Conservation (phyloP, 768 basidiomycete genomes). For the Tricholoma sp. region DNA sequence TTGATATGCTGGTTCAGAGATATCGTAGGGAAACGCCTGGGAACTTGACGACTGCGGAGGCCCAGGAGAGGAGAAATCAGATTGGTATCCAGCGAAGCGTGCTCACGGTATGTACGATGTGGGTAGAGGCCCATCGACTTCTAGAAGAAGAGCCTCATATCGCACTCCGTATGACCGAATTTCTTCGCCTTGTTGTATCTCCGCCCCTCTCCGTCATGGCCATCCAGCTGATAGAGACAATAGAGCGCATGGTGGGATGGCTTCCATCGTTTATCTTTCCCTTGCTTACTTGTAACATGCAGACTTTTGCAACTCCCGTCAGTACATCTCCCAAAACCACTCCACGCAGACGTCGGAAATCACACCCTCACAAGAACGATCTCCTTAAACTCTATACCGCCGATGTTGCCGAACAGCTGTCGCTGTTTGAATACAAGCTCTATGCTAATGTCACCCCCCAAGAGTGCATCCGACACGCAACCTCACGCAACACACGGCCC, state of each 20-base stretch:
- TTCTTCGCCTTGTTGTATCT: conserved; percentile 37
- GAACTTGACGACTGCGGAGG: conserved; percentile 43
- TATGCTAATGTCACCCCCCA: conserved; percentile 67
- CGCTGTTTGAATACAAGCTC: conserved; percentile 64
- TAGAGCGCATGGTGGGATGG: conserved; percentile 50
- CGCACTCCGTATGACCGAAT: conserved; percentile 50
- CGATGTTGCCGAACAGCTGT: conserved; percentile 76
- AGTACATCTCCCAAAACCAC: conserved; percentile 17
- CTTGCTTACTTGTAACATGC: conserved; percentile 6
- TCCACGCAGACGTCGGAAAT: conserved; percentile 36
- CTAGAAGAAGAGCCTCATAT: conserved; percentile 63
- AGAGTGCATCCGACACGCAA: conserved; percentile 69
- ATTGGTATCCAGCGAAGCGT: conserved; percentile 60
- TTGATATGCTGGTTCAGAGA: conserved; percentile 61
- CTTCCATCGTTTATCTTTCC: neutral
- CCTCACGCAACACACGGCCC: conserved; percentile 31
- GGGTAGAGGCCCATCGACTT: conserved; percentile 59
- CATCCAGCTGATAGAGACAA: conserved; percentile 42
- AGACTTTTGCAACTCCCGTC: conserved; percentile 39
- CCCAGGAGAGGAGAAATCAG: conserved; percentile 63
- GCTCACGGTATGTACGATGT: conserved; percentile 49
- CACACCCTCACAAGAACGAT: conserved; percentile 52
- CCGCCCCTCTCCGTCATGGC: conserved; percentile 42
- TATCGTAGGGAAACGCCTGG: conserved; percentile 54
- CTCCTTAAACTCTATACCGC: conserved; percentile 60